These are phyloP conservation scores for Aureobasidium zeae DNA, from an alignment of 2,329 filamentous ascomycete species.

Conservation along the genomic window DNA sequence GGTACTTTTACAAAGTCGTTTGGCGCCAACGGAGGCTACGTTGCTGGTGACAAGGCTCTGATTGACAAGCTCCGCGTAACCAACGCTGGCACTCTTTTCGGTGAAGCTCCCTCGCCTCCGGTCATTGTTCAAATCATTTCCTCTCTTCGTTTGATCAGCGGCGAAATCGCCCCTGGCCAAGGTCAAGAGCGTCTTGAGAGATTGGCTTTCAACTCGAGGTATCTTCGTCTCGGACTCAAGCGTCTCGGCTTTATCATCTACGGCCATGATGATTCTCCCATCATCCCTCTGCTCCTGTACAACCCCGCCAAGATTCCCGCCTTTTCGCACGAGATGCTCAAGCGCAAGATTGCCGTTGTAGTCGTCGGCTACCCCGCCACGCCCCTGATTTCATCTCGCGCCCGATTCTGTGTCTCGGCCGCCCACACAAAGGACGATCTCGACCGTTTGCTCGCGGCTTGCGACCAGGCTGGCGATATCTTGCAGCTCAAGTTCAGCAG, in stretches of 20 bases:
- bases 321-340: conserved; percentile 97
- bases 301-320: conserved; percentile 98
- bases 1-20: conserved; percentile 98
- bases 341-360: conserved; percentile 93
- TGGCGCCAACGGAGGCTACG: conserved; percentile 92
- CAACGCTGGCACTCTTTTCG: conserved; percentile 79
- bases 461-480: conserved; percentile 84
- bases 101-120: conserved; percentile 77
- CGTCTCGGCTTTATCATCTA: conserved; percentile 94
- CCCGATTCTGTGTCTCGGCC: conserved; percentile 89
- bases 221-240: conserved; percentile 94
- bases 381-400: conserved; percentile 86
- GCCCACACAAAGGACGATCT: conserved; percentile 98
- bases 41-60: conserved; percentile 79
- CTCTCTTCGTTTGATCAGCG: conserved; percentile 78
- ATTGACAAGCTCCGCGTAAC: conserved; percentile 83
- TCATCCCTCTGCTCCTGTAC: conserved; percentile 89
- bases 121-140: conserved; percentile 86
- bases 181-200: conserved; percentile 92
- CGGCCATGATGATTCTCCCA: conserved; percentile 94
- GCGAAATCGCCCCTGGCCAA: conserved; percentile 79
- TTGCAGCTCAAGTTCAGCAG: conserved; percentile 96
- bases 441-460: conserved; percentile 78
- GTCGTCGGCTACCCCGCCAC: conserved; percentile 96
- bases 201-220: conserved; percentile 95